Evolutionary conservation across 2,329 filamentous ascomycete genomes (phyloP).

Genomic region (Mariannaea elegans): DNA sequence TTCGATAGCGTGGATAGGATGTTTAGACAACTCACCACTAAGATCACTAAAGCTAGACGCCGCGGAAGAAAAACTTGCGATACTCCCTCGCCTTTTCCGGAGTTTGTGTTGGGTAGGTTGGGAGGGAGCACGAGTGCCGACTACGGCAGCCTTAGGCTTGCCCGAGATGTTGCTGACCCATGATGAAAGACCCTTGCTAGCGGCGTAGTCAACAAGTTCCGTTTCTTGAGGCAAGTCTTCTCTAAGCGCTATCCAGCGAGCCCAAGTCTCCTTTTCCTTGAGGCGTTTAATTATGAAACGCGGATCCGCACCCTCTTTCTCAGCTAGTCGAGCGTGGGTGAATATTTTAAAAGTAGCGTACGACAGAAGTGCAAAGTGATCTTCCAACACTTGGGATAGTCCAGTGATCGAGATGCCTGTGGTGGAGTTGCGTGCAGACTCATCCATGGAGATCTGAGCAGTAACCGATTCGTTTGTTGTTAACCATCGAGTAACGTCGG

Average conservation of each 20-base stretch:
- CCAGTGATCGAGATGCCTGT: not conserved
- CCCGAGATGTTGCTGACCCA: not conserved
- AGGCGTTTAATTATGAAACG: not conserved
- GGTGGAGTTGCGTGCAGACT: not conserved
- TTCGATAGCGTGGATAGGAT: no score
- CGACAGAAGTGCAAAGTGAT: conserved; percentile 1
- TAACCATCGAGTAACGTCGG: not conserved
- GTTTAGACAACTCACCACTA: no score
- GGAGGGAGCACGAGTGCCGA: no score
- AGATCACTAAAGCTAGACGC: no score
- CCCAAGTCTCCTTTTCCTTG: not conserved
- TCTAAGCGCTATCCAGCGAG: conserved; percentile 5
- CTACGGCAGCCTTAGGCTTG: no score
- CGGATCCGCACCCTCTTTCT: not conserved
- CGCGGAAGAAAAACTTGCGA: no score
- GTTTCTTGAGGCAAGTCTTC: conserved; percentile 9
- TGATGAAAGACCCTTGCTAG: not conserved
- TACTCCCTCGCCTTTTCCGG: no score
- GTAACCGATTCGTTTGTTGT: not conserved
- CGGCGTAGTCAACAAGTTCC: not conserved
- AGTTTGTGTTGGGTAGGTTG: no score
- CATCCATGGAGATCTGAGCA: not conserved
- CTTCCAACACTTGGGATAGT: not conserved
- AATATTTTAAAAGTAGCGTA: conserved; percentile 17
- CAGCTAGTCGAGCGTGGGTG: not conserved